Evolutionary conservation across 805 yeast species (phyloP), one percentile per base, ranked within the genome.

Genomic region (Priceomyces medius): DNA sequence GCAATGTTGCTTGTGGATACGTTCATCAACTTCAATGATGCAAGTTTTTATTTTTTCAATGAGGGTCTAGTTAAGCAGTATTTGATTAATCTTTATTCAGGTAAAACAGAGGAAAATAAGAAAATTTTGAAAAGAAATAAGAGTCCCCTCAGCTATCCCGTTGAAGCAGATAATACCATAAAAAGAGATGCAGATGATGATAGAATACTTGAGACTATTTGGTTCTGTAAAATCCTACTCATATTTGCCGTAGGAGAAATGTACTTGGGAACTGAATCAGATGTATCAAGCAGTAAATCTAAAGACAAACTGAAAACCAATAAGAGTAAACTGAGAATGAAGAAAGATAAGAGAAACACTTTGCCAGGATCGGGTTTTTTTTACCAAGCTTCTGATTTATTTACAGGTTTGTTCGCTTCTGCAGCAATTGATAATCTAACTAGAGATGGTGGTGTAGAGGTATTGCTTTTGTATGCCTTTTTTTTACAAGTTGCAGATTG

Each of bases 401-500:
- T 85, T 53, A 81, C 90, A 1, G 88, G 88, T 1, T 59, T 85
- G 16, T 85, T 84, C 63, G 83, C 89, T 0, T 79, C 85, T 28
- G 89, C 89, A n/a, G 85, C 88, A 5, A 77, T 85, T 37, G 90
- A 84, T 55, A 83, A 83, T 51, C 78, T 82, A 40, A 83, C 88
- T 1, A 77, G 83, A 51, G 89, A 83, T 55, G 90, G 91, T 28
- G 89, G 90, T 44, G 76, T 85, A 17, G 95, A 85, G 57, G 88
- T 83, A 2, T 68, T 84, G 66, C 59, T 85, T 19, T 63, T 85
- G 13, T 85, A 85, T 62, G 91, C 91, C 0, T 85, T 85, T 53
- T 85, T 83, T 56, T 63, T 85, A 21, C 95, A 85, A 58, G 91
- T 85, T 20, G 91, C 91, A 0, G 95, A 85, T 56, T 83, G 89